Conservation (phyloP, 257 asterid species). For the Misopates orontium region DNA sequence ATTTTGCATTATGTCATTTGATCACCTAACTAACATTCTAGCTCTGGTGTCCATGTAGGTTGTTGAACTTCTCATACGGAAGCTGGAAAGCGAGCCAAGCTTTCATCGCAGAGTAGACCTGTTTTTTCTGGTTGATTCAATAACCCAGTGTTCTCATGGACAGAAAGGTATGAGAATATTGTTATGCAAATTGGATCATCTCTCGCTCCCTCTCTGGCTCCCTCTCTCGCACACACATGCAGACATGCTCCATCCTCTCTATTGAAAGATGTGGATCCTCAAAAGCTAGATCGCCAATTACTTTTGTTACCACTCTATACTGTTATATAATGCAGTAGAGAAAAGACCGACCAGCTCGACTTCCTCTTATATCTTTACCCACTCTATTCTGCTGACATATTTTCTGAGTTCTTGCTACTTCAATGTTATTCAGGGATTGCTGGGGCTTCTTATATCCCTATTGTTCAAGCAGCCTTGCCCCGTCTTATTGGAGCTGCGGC, state of each 20-base stretch:
- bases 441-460: slow-evolving; percentile 89
- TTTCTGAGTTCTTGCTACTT: slow-evolving; percentile 26
- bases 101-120: slow-evolving; percentile 84
- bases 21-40: slow-evolving; percentile 19
- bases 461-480: slow-evolving; percentile 80
- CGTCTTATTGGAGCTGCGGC: slow-evolving; percentile 91
- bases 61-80: slow-evolving; percentile 84
- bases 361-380: slow-evolving; percentile 10
- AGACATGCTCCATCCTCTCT: neutral
- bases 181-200: neutral
- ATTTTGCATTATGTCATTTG: slow-evolving; percentile 13
- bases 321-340: neutral
- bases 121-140: slow-evolving; percentile 91
- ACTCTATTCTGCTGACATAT: slow-evolving; percentile 16
- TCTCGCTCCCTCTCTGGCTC: neutral
- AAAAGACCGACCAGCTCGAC: neutral
- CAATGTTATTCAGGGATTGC: slow-evolving; percentile 69
- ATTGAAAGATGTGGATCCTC: slow-evolving; percentile 9
- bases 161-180: slow-evolving; percentile 65
- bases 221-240: neutral
- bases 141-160: slow-evolving; percentile 94
- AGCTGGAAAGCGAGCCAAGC: slow-evolving; percentile 78
- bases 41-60: slow-evolving; percentile 52
- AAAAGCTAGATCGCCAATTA: neutral
- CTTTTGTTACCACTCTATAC: neutral